Evolutionary conservation across 305 asterid species (phyloP).

Genomic region (Coffea humblotiana): DNA sequence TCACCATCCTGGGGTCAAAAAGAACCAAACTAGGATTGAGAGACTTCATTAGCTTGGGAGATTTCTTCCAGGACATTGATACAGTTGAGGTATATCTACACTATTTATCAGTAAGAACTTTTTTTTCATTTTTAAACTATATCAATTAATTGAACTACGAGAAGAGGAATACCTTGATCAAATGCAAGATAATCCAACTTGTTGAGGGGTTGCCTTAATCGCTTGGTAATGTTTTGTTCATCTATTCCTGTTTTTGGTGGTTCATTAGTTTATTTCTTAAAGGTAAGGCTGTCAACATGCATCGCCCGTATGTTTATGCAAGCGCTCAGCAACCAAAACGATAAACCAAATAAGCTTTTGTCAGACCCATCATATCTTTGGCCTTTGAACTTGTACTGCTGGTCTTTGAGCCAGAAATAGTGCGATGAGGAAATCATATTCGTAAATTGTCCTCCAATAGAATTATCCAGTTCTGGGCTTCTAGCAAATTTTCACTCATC

Average conservation of each 20-base stretch:
- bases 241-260: background rate
- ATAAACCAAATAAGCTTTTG: too few species aligned
- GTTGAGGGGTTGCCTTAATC: too few species aligned
- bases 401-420: background rate
- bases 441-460: too few species aligned
- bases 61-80: constrained; percentile 62
- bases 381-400: background rate
- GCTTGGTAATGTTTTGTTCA: background rate
- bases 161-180: background rate
- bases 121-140: background rate
- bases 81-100: constrained; percentile 55
- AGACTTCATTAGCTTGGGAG: constrained; percentile 76
- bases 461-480: background rate
- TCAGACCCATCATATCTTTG: background rate
- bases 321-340: background rate
- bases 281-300: background rate
- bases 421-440: background rate
- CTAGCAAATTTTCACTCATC: background rate
- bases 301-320: background rate
- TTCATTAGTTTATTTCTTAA: background rate
- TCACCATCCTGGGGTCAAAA: constrained; percentile 75
- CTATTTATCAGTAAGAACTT: background rate
- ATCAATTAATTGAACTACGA: too few species aligned
- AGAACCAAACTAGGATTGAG: constrained; percentile 87
- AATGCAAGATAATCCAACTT: too few species aligned